phyloP scores from a whole-genome alignment of 2,329 filamentous ascomycete species.

The Dactylellina leptospora region DNA sequence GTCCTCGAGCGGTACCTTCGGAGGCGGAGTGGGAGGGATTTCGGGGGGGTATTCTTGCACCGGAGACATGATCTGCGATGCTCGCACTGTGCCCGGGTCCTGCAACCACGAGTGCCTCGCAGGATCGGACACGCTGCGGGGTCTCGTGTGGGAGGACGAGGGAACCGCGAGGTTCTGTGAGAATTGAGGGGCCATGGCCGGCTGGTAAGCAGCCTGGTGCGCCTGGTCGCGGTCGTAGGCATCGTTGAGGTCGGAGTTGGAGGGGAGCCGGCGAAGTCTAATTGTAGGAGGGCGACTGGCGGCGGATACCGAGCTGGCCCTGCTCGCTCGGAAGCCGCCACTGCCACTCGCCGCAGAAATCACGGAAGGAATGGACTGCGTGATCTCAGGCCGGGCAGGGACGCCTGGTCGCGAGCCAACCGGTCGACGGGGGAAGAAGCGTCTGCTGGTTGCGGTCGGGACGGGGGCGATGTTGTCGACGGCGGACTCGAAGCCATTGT shows the following conservation, averaged over 20 bases:
- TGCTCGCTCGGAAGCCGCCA: constrained; percentile 9
- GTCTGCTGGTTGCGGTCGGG: constrained; percentile 7
- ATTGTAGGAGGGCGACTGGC: constrained; percentile 45
- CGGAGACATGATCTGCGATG: constrained; percentile 48
- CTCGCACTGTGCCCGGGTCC: constrained; percentile 22
- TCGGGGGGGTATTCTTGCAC: constrained; percentile 47
- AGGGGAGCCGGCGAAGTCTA: constrained; percentile 47
- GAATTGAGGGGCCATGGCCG: constrained; percentile 25
- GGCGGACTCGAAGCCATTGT: not conserved
- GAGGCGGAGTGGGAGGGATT: constrained; percentile 32
- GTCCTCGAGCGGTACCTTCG: constrained; percentile 34
- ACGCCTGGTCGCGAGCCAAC: constrained; percentile 16
- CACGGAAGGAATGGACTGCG: constrained; percentile 40
- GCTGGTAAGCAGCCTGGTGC: not conserved
- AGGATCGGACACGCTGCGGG: constrained; percentile 39
- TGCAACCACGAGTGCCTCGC: constrained; percentile 50
- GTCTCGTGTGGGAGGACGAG: constrained; percentile 17
- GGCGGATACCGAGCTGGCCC: constrained; percentile 34
- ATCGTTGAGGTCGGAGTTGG: constrained; percentile 39
- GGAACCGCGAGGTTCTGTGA: constrained; percentile 26
- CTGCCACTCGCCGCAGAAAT: constrained; percentile 20
- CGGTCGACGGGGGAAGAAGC: constrained; percentile 41
- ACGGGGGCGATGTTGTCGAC: constrained; percentile 28
- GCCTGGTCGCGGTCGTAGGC: constrained; percentile 28
- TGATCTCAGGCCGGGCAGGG: constrained; percentile 16